Base-by-base conservation (phyloP, 2,329 filamentous ascomycete species). In the Alternaria ethzedia region DNA sequence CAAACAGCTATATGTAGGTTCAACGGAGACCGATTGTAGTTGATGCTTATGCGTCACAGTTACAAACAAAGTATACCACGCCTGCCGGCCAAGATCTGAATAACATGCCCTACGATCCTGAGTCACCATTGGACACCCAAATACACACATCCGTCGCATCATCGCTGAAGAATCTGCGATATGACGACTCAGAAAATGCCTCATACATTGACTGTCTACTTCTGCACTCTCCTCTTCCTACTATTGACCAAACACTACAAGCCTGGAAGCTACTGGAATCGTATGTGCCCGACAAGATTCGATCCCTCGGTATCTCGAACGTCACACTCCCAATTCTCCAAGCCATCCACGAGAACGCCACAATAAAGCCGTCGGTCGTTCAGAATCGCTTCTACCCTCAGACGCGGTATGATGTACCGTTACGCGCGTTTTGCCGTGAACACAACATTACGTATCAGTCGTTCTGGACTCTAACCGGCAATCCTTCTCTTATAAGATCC, bases 51-150 rank as follows among this genome's bases (percentile, higher is more conserved):
- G 4, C 5, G 4, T 8, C 21, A 20, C 28, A 91, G 88, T 83
- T 94, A 47, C 92, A 96, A 85, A 94, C 92, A n/a, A 96, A 95
- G 78, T 96, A 90, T 81, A 93, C 91, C 1, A 85, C 90, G 0
- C 78, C 88, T 5, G 79, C 79, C 15, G 89, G 87, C 23, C 91
- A 94, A 76, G 87, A 90, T 72, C 72, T 79, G 21, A 78, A 80
- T 44, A 84, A 87, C 52, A 83, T 89, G 79, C 90, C 91, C 0
- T 93, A 93, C 77, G 83, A 90, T 70, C 78, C 86, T 2, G 75
- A 82, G 2, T 83, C 85, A 11, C 83, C 88, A 2, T 79, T 94
- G 25, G 82, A 83, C 13, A 84, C 89, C 17, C 90, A 94, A 78
- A 86, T 94, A 17, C 85, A 86, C 68, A 82, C 87, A 43, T 94